Conservation (phyloP, 768 basidiomycete species). For the Leccinum imitatum region DNA sequence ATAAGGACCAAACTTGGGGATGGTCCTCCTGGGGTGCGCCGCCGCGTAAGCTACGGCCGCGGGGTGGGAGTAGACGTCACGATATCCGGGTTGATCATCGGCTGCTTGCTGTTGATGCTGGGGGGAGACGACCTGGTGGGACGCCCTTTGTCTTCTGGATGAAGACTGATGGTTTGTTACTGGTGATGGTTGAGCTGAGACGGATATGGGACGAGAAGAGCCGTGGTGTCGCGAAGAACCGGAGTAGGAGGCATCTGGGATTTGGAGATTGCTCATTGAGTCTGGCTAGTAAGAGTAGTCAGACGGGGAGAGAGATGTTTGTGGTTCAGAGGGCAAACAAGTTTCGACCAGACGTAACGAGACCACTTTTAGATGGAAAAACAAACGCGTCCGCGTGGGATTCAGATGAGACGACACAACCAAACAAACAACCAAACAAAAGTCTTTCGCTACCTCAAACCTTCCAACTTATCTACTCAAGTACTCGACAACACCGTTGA, state of each 20-base stretch:
- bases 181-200: conserved; percentile 52
- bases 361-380: conserved; percentile 23
- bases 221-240: conserved; percentile 46
- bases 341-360: conserved; percentile 2
- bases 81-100: conserved; percentile 50
- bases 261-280: conserved; percentile 40
- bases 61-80: conserved; percentile 82
- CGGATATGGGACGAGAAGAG: conserved; percentile 56
- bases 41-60: conserved; percentile 81
- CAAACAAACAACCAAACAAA: background rate
- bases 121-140: conserved; percentile 65
- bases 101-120: conserved; percentile 38
- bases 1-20: conserved; percentile 95
- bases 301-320: background rate
- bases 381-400: conserved; percentile 21
- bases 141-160: conserved; percentile 65
- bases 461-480: no score
- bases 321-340: conserved; percentile 1
- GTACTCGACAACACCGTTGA: no score
- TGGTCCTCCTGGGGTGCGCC: conserved; percentile 80
- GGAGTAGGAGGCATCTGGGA: conserved; percentile 43
- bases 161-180: conserved; percentile 40
- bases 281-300: background rate
- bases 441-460: no score
- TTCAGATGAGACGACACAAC: conserved; percentile 17